phyloP scores from a whole-genome alignment of 495 filamentous ascomycete genomes.

The Neurospora intermedia region DNA sequence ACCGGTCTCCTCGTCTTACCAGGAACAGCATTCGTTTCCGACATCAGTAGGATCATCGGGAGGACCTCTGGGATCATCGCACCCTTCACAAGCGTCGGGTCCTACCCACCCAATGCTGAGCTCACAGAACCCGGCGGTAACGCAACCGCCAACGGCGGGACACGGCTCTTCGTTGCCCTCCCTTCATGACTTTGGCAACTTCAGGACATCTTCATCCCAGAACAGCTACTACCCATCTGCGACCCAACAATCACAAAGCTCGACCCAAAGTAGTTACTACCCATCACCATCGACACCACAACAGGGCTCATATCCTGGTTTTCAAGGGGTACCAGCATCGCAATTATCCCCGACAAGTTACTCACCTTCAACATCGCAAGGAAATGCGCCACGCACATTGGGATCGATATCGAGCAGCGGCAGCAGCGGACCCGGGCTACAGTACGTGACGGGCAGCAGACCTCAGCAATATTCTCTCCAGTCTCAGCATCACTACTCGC shows the following conservation, averaged over 20 bases:
- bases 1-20: conserved; percentile 18
- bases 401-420: conserved; percentile 38
- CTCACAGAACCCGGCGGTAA: conserved; percentile 24
- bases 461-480: background rate
- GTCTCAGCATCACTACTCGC: background rate
- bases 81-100: conserved; percentile 17
- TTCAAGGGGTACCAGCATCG: conserved; percentile 32
- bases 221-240: conserved; percentile 2
- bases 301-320: conserved; percentile 44
- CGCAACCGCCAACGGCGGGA: conserved; percentile 46
- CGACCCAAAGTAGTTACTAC: conserved; percentile 44
- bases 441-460: background rate
- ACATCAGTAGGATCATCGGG: conserved; percentile 23
- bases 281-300: conserved; percentile 56
- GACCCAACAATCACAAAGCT: conserved; percentile 8
- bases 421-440: background rate
- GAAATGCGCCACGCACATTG: conserved; percentile 18
- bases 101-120: conserved; percentile 8
- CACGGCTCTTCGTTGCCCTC: conserved; percentile 1
- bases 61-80: conserved; percentile 12
- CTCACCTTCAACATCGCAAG: conserved; percentile 8
- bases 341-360: conserved; percentile 16
- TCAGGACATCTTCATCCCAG: conserved; percentile 36
- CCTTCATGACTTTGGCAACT: conserved; percentile 29
- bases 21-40: conserved; percentile 20